Evolutionary conservation across 176 grass and related monocot genomes (phyloP), one percentile per base, ranked within the genome.

Genomic region (Elymus sibiricus): DNA sequence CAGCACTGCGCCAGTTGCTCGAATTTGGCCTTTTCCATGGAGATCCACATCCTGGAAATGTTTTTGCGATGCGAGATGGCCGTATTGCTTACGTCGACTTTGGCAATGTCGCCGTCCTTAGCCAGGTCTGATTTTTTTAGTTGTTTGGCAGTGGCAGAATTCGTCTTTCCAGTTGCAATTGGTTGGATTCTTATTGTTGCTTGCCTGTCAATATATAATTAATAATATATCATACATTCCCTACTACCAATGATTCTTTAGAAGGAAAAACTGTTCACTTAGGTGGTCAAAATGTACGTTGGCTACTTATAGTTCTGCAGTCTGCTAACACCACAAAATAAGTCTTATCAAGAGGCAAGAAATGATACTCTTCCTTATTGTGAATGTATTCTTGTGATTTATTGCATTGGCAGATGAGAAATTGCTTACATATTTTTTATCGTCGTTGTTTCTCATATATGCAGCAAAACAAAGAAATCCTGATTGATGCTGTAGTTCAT

Each of bases 11-110:
- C 40, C 97, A 98, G 59, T 89, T 98, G 39, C 86, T 98, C 25
- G 97, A 98, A 88, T 98, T 98, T 86, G 97, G 97, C 28, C 91
- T 98, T 70, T 98, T 98, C 89, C 97, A 98, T 88, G 97, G 97
- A 37, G 97, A 98, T 84, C 97, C 97, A 31, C 97, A 98, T 88
- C 97, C 94, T 91, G 97, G 97, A 94, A 98, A 98, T 90, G 84
- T 98, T 77, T 95, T 98, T 94, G 97, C 97, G 1, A 95, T 98
- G 97, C 91, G 88, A 53, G 97, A 98, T 89, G 97, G 97, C 26
- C 97, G 97, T 76, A 98, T 98, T 89, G 97, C 97, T 89, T 98
- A 98, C 75, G 97, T 98, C 21, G 97, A 98, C 82, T 98, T 98
- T 88, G 97, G 97, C 59, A 98, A 98, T 88, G 93, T 98, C 12